Evolutionary conservation across 257 asterid species (phyloP).

Genomic region (Solanum chilense): DNA sequence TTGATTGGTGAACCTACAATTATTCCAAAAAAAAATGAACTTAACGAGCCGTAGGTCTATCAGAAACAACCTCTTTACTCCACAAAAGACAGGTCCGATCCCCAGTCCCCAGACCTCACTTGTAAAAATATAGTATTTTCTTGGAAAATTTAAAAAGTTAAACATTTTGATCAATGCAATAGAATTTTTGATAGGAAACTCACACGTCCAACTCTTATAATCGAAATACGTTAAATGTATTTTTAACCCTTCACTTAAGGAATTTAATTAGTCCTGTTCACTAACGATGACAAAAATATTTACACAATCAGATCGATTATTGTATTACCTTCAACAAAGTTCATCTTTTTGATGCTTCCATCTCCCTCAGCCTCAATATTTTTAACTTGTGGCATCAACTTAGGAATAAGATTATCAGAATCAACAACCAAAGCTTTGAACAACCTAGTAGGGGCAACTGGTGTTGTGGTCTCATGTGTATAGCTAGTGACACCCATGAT

Average conservation of each 20-base stretch:
- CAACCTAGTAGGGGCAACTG: conserved; percentile 16
- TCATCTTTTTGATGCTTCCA: conserved; percentile 16
- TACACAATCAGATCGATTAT: background rate
- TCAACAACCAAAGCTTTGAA: conserved; percentile 25
- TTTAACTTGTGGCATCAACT: conserved; percentile 22
- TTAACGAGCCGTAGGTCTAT: background rate
- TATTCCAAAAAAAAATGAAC: background rate
- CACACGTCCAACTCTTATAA: no score
- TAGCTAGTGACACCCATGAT: conserved; percentile 13
- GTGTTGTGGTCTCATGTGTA: conserved; percentile 8
- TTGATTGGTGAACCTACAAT: conserved; percentile 12
- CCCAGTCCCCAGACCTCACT: background rate
- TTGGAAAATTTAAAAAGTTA: background rate
- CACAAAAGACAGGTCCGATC: no score
- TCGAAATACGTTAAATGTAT: no score
- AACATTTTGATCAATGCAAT: background rate
- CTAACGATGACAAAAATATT: no score
- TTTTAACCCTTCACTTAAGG: no score
- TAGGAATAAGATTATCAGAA: conserved; percentile 18
- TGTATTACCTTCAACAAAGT: conserved; percentile 15
- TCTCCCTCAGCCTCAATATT: conserved; percentile 21
- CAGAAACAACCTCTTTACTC: background rate
- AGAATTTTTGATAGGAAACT: background rate
- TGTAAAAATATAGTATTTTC: no score
- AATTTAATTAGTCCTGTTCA: background rate